phyloP scores from a whole-genome alignment of 495 filamentous ascomycete species.

The Cryomyces minteri region DNA sequence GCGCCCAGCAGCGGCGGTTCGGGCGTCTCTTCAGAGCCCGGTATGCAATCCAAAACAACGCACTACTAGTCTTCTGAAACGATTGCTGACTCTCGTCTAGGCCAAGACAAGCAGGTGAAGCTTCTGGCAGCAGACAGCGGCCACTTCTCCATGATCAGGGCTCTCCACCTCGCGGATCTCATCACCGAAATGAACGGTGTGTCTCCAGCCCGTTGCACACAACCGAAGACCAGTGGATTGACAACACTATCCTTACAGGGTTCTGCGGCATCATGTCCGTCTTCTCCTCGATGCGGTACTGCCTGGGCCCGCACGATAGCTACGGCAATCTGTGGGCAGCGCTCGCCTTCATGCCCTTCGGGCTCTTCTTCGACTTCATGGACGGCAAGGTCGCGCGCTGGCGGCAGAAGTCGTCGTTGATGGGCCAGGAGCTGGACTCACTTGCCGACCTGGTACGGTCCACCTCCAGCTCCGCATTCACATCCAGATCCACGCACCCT shows the following conservation, averaged over 20 bases:
- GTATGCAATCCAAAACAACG: background rate
- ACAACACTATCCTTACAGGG: conserved; percentile 21
- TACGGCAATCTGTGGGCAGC: conserved; percentile 57
- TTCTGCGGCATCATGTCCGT: conserved; percentile 84
- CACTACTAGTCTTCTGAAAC: background rate
- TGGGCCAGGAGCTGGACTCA: conserved; percentile 98
- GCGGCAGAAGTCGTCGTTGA: conserved; percentile 86
- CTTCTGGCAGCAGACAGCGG: conserved; percentile 59
- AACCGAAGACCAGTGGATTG: background rate
- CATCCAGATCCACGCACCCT: background rate
- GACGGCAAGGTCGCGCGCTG: conserved; percentile 92
- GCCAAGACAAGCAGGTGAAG: conserved; percentile 68
- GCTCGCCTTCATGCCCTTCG: conserved; percentile 77
- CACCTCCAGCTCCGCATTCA: background rate
- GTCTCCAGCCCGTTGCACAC: background rate
- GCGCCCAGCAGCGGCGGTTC: background rate
- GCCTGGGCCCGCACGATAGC: conserved; percentile 50
- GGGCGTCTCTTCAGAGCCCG: background rate
- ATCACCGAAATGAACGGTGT: conserved; percentile 92
- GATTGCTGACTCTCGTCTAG: conserved; percentile 19
- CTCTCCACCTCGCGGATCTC: conserved; percentile 83
- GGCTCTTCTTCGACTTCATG: conserved; percentile 96
- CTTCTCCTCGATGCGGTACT: conserved; percentile 91
- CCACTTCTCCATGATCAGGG: conserved; percentile 62
- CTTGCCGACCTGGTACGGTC: conserved; percentile 70